phyloP scores from a whole-genome alignment of 768 basidiomycete genomes.

The Inosperma sp. region DNA sequence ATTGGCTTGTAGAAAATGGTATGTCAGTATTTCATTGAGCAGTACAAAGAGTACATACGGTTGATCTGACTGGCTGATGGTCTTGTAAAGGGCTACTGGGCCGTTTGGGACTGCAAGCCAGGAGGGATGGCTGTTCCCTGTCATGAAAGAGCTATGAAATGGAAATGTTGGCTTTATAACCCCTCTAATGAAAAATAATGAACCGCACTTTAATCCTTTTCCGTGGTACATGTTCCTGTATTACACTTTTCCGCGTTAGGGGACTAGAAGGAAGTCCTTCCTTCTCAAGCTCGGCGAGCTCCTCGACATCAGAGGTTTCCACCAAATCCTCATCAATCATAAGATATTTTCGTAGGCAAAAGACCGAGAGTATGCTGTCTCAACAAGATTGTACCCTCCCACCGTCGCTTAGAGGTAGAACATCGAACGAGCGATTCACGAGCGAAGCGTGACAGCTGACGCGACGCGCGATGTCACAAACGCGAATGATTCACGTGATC shows the following conservation, averaged over 20 bases:
- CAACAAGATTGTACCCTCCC: no score
- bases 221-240: constrained; percentile 1
- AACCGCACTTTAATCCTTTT: constrained; percentile 7
- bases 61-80: background rate
- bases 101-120: background rate
- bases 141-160: background rate
- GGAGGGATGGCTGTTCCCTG: background rate
- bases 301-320: constrained; percentile 62
- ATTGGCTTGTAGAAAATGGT: no score
- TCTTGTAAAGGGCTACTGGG: background rate
- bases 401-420: no score
- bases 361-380: no score
- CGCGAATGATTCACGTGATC: no score
- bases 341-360: no score
- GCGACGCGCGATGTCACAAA: no score
- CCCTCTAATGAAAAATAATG: background rate
- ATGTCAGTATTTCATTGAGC: no score
- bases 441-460: no score
- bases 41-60: background rate
- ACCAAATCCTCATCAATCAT: constrained; percentile 42
- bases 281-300: constrained; percentile 41
- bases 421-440: no score
- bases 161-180: background rate
- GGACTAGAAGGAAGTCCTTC: constrained; percentile 1
- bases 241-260: constrained; percentile 5